These are phyloP conservation scores for Wickerhamiella bombiphila DNA, from an alignment of 805 yeast genomes.

Conservation along the genomic window DNA sequence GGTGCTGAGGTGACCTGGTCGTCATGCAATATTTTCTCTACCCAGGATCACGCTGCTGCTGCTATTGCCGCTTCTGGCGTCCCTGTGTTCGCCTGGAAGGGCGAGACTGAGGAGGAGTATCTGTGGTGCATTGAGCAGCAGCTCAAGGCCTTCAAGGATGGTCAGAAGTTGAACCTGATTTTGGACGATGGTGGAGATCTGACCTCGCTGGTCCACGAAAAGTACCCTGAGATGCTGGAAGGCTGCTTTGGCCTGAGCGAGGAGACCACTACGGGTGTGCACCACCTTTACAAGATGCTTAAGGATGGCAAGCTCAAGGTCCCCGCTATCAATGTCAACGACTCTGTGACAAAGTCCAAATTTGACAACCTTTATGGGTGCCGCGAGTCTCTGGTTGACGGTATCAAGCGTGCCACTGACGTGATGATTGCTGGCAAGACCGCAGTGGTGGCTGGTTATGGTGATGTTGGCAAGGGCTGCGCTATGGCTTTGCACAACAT, in stretches of 20 bases:
- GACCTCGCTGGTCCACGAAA: conserved; percentile 90
- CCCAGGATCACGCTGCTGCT: conserved; percentile 99
- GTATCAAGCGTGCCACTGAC: conserved; percentile 99
- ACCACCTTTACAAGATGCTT: conserved; percentile 94
- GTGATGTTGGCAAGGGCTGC: conserved; percentile 99
- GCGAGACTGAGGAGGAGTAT: conserved; percentile 99
- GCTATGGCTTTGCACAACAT: conserved; percentile 96
- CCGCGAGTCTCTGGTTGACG: conserved; percentile 96
- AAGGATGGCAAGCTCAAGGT: conserved; percentile 81
- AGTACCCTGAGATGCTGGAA: conserved; percentile 93
- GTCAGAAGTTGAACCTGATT: conserved; percentile 86
- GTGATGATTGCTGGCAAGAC: conserved; percentile 99
- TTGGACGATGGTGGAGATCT: conserved; percentile 99
- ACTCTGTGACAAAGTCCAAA: conserved; percentile 97
- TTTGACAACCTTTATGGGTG: conserved; percentile 99
- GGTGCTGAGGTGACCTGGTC: conserved; percentile 99
- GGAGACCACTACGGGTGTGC: conserved; percentile 99
- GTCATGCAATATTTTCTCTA: conserved; percentile 97
- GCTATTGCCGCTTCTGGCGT: conserved; percentile 99
- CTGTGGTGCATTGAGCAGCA: conserved; percentile 99
- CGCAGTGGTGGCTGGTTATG: conserved; percentile 98
- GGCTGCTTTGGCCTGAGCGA: conserved; percentile 93
- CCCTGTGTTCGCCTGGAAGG: conserved; percentile 99
- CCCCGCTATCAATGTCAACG: conserved; percentile 98
- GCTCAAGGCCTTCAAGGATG: conserved; percentile 93